Base-by-base conservation (phyloP, 768 basidiomycete species). In the Crassisporium funariophilum region DNA sequence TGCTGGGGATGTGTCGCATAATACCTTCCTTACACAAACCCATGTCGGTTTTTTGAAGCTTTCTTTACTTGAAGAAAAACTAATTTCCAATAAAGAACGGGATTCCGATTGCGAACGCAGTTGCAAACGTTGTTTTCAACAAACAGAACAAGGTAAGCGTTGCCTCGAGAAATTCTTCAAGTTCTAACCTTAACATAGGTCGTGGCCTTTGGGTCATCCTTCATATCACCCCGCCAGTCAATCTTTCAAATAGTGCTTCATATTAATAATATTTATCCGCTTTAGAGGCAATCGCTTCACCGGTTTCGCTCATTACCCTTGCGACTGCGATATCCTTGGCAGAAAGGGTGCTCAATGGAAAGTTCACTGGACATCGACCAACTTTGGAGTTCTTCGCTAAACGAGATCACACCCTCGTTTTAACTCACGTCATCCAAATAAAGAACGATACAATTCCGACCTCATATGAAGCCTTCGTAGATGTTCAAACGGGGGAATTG, bases 391-490 rank as follows among this genome's bases (percentile, higher is more conserved):
- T 69, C 60, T 60, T 78, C 41, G 73, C 62, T 35, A 68, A 68
- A 48, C 60, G 68, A 1, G 73, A 77, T 51, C 69, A 68, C 29
- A 63, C 64, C 5, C 67, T 62, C 21, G 71, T 60, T 17, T 68
- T 79, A 6, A 68, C 74, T 4, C 74, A 77, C 54, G 66, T 67
- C 25, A 55, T 72, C 12, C 70, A 75, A 37, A 65, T 75, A 21
- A 59, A 62, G 27, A 68, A 71, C 46, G 58, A 67, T 16, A 47
- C 55, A 4, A 57, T 62, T 10, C 63, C 76, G 25, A 71, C 75
- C 9, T 84, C 78, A 78, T 75, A 73, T 56, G 80, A 85, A 60
- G 82, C 79, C 0, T 81, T 81, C 49, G 74, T 84, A 35, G 82
- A 83, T 52, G 82, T 78, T 10, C 76, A 78, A 52, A 66, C 72